Percentiles rank a stretch among this genome's conserved stretches.
Conservation (phyloP, 139 green algal genomes). For the Parachlorella kessleri region DNA sequence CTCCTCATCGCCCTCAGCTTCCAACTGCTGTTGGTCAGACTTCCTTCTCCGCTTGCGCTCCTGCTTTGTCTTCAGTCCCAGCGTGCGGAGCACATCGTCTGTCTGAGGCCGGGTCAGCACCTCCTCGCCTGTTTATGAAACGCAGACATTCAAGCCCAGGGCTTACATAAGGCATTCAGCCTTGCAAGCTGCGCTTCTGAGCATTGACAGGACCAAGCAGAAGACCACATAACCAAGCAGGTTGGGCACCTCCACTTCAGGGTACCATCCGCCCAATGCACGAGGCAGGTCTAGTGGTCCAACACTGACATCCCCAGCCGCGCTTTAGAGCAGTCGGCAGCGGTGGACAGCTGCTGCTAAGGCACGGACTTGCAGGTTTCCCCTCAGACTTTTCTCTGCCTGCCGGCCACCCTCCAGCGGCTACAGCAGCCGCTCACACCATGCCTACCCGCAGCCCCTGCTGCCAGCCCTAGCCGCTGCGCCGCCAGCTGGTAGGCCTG, state of each 20-base stretch:
- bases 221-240: too few relatives aligned
- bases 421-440: not conserved
- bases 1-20: not conserved
- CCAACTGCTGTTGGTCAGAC: not conserved
- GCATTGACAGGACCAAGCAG: too few relatives aligned
- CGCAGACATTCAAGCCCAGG: too few relatives aligned
- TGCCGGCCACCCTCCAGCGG: not conserved
- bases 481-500: slow-evolving; percentile 57
- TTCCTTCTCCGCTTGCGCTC: slow-evolving; percentile 27
- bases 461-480: slow-evolving; percentile 37
- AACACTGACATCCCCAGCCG: too few relatives aligned
- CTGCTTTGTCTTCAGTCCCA: slow-evolving; percentile 25
- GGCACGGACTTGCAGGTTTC: not conserved
- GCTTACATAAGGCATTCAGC: too few relatives aligned
- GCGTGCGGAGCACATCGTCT: slow-evolving; percentile 23
- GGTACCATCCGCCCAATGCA: too few relatives aligned
- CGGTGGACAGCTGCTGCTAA: not conserved
- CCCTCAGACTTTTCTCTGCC: not conserved
- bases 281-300: too few relatives aligned
- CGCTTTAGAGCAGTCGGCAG: not conserved
- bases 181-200: too few relatives aligned
- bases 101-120: slow-evolving; percentile 27
- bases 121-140: slow-evolving; percentile 21
- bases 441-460: slow-evolving; percentile 1
- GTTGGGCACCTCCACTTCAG: too few relatives aligned